Conservation (phyloP, 2,329 filamentous ascomycete genomes). For the Clarireedia hainanense region DNA sequence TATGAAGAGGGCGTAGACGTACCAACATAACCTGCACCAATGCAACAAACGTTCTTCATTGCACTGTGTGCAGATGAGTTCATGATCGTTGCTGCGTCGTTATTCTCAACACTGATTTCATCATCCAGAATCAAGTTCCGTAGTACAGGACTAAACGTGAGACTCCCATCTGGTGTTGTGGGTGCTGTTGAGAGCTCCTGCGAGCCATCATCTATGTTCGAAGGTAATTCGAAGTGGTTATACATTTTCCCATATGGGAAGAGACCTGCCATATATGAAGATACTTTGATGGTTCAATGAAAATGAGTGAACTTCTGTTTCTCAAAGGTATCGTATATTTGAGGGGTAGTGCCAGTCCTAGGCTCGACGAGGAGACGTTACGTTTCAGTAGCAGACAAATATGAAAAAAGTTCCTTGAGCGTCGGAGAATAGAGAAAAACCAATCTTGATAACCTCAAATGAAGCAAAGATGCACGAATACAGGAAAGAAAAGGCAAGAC, state of each 20-base stretch:
- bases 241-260: constrained; percentile 12
- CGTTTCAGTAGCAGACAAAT: too few species aligned
- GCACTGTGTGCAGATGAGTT: background rate
- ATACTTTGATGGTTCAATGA: too few species aligned
- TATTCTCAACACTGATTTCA: constrained; percentile 12
- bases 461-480: background rate
- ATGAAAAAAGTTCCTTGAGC: too few species aligned
- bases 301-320: too few species aligned
- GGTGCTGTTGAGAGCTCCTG: constrained; percentile 34
- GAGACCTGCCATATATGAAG: too few species aligned
- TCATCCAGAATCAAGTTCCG: constrained; percentile 25
- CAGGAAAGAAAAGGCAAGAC: background rate
- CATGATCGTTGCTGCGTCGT: constrained; percentile 3
- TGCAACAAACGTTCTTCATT: constrained; percentile 59
- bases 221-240: constrained; percentile 14
- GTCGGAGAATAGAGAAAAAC: background rate
- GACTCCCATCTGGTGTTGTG: constrained; percentile 38
- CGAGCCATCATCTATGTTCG: constrained; percentile 28
- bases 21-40: constrained; percentile 72
- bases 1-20: constrained; percentile 29
- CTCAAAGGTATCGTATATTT: too few species aligned
- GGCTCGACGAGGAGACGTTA: too few species aligned
- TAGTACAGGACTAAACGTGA: constrained; percentile 36
- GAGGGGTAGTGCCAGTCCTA: too few species aligned
- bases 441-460: background rate